Conservation (phyloP, 2,329 filamentous ascomycete genomes). For the Cladosporium sp. region DNA sequence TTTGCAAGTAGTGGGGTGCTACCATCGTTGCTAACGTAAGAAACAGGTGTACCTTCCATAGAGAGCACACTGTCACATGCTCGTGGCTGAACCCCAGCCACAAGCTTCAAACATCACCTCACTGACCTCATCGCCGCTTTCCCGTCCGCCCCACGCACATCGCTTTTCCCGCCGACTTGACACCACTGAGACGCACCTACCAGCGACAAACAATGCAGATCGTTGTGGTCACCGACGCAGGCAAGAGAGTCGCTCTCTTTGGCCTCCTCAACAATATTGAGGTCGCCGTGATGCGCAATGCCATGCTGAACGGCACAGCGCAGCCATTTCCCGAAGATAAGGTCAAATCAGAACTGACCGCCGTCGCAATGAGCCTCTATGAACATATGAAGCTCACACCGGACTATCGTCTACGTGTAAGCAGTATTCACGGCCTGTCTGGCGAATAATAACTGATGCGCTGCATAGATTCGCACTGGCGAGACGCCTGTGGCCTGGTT, state of each 20-base stretch:
- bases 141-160: neutral
- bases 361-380: neutral
- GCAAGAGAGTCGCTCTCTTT: neutral
- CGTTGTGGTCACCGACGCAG: neutral
- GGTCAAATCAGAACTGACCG: neutral
- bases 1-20: too few relatives aligned
- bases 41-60: too few relatives aligned
- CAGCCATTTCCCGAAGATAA: neutral
- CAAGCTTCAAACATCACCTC: neutral
- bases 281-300: neutral
- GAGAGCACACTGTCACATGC: too few relatives aligned
- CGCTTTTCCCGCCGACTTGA: neutral
- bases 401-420: neutral
- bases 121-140: neutral
- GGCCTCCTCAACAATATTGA: neutral
- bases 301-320: neutral
- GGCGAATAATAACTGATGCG: neutral
- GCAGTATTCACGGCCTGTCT: neutral
- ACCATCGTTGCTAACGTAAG: too few relatives aligned
- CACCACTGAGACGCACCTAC: neutral
- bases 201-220: neutral
- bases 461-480: constrained; percentile 4
- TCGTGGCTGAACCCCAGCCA: neutral
- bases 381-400: constrained; percentile 2
- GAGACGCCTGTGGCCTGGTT: constrained; percentile 2